Percentiles rank a stretch among this genome's conserved stretches.
Evolutionary conservation across 306 rosid species (phyloP).

Genomic region (Trifolium pratense): DNA sequence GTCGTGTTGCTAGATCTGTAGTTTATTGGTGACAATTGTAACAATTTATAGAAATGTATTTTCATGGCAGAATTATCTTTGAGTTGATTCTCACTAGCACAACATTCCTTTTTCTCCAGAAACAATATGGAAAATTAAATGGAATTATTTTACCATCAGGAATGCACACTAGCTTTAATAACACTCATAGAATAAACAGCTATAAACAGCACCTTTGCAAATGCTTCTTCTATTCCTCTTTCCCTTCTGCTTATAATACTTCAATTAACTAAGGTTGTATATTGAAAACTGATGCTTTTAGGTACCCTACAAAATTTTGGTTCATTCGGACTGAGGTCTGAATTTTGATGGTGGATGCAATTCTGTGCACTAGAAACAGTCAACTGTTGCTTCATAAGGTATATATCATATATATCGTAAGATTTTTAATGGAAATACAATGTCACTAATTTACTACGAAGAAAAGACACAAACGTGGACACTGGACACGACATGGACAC

Average conservation of each 20-base stretch:
- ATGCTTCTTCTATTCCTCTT: background rate
- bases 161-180: slow-evolving; percentile 12
- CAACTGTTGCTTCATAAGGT: slow-evolving; percentile 43
- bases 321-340: slow-evolving; percentile 35
- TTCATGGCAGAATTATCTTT: slow-evolving; percentile 21
- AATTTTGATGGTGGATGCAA: slow-evolving; percentile 44
- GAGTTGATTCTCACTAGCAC: slow-evolving; percentile 28
- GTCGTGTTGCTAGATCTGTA: slow-evolving; percentile 13
- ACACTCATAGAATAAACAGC: slow-evolving; percentile 12
- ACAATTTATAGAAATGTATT: slow-evolving; percentile 26
- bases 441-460: slow-evolving; percentile 42
- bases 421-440: slow-evolving; percentile 39
- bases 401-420: slow-evolving; percentile 45
- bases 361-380: slow-evolving; percentile 33
- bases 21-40: slow-evolving; percentile 9
- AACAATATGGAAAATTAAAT: slow-evolving; percentile 7
- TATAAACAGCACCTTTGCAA: slow-evolving; percentile 4
- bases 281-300: slow-evolving; percentile 38
- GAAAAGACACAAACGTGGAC: too few species aligned
- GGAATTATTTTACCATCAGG: slow-evolving; percentile 12
- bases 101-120: slow-evolving; percentile 10
- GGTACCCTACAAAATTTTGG: slow-evolving; percentile 35
- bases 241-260: background rate
- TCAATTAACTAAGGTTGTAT: slow-evolving; percentile 30
- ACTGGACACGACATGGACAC: too few species aligned